Conservation (phyloP, 352 stramenopile genomes). For the Phytophthora cajani region DNA sequence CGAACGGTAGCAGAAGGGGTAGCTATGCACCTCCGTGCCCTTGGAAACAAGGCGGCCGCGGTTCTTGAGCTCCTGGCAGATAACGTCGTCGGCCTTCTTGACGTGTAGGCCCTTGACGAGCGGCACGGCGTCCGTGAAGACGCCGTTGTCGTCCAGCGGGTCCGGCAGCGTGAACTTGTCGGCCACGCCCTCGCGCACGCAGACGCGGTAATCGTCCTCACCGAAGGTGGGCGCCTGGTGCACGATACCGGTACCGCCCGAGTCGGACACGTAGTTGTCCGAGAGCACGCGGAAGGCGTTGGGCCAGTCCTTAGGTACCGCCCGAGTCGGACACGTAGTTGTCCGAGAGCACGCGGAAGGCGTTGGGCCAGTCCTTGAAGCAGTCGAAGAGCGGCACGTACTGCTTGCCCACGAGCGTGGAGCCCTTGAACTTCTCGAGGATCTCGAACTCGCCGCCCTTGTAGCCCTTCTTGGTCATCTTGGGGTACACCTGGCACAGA, state of each 20-base stretch:
- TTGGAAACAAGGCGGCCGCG: constrained; percentile 96
- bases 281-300: constrained; percentile 96
- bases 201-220: constrained; percentile 99
- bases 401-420: constrained; percentile 94
- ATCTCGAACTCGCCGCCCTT: constrained; percentile 95
- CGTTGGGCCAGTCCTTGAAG: constrained; percentile 91
- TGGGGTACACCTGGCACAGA: constrained; percentile 96
- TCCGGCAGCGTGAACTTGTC: constrained; percentile 96
- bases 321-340: constrained; percentile 98
- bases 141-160: constrained; percentile 97
- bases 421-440: constrained; percentile 91
- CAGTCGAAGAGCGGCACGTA: constrained; percentile 98
- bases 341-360: constrained; percentile 97
- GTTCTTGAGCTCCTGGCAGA: constrained; percentile 96
- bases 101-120: constrained; percentile 96
- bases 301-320: constrained; percentile 74
- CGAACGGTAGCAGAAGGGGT: constrained; percentile 99
- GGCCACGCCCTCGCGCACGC: constrained; percentile 95
- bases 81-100: constrained; percentile 98
- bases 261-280: constrained; percentile 98
- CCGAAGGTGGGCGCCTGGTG: constrained; percentile 99
- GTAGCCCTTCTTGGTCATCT: constrained; percentile 98
- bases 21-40: constrained; percentile 97
- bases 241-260: constrained; percentile 97
- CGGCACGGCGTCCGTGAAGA: constrained; percentile 94